Conservation (phyloP, 345 rosid genomes). For the Aquilaria sinensis region DNA sequence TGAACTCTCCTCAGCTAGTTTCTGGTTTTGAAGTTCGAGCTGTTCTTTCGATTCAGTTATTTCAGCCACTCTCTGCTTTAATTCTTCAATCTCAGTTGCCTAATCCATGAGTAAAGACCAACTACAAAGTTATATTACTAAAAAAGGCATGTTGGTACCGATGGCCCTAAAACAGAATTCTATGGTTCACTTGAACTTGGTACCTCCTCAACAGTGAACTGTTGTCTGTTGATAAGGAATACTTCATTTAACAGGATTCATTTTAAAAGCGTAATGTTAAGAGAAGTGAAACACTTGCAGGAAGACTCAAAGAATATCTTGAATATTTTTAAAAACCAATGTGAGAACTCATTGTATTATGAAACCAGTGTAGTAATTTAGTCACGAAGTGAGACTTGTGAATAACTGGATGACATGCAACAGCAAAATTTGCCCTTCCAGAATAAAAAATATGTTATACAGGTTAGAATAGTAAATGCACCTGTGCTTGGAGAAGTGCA, state of each 20-base stretch:
- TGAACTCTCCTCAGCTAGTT: conserved; percentile 88
- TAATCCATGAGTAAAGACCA: conserved; percentile 19
- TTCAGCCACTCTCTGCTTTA: conserved; percentile 53
- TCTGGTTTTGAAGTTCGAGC: conserved; percentile 66
- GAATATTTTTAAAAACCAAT: too few species aligned
- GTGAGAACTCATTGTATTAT: too few species aligned
- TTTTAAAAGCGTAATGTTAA: too few species aligned
- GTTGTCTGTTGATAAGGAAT: too few species aligned
- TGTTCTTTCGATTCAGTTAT: conserved; percentile 62
- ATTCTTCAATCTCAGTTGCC: conserved; percentile 69
- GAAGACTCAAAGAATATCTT: too few species aligned
- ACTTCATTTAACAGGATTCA: too few species aligned
- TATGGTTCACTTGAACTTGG: too few species aligned
- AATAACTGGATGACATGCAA: neutral
- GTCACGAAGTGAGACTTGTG: neutral
- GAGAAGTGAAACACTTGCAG: too few species aligned
- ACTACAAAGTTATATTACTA: conserved; percentile 2
- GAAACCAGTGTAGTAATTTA: too few species aligned
- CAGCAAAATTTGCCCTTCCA: conserved; percentile 6
- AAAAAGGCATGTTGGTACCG: neutral
- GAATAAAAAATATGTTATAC: conserved; percentile 2
- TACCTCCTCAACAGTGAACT: too few species aligned
- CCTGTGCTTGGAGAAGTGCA: conserved; percentile 41
- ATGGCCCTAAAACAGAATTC: too few species aligned
- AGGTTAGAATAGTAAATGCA: conserved; percentile 20